Evolutionary conservation across 805 yeast genomes (phyloP), one percentile per base, ranked within the genome.

Genomic region (Vanderwaltozyma polyspora): DNA sequence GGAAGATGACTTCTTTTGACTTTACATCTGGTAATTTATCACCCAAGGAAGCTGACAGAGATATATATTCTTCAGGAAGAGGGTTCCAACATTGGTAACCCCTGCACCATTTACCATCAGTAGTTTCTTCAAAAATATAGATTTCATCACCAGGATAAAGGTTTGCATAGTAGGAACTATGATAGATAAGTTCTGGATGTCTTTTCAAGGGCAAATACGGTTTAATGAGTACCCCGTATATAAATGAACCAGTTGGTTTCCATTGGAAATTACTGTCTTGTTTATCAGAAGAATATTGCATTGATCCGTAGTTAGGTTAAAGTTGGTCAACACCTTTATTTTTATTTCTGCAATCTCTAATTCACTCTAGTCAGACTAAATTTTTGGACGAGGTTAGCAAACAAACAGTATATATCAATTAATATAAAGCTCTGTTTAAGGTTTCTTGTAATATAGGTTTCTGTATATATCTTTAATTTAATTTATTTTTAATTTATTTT

Each of bases 141-240:
- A 80, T 74, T 42, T 78, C 83, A 55, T 83, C 93, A 24, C 94
- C 94, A 15, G 78, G 77, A 48, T 73, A 78, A 30, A 79, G 55
- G 51, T 79, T 72, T 39, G 62, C 63, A 55, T 66, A 68, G 40
- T 63, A 60, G 21, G 53, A 53, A 3, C 37, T 39, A 21, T 59
- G 53, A 14, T 51, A 39, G 19, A 49, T 55, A 43, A 62, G 42
- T 19, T 50, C 49, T 3, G 66, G 64, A 33, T 52, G 51, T 36
- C 48, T 53, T 28, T 63, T 64, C 30, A 64, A 48, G 2, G 77
- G 76, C n/a, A 64, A 41, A 50, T 67, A 71, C 1, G 74, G 59
- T 38, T 55, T 57, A 23, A 62, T 45, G 11, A 70, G 56, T 26
- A 59, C 57, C 3, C 72, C 76, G 39, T 65, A 67, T 4, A 60